A percentile compares a stretch with the other conserved stretches of the same genome.
phyloP scores from a whole-genome alignment of 495 filamentous ascomycete genomes.

The Penicillium maclennaniae region DNA sequence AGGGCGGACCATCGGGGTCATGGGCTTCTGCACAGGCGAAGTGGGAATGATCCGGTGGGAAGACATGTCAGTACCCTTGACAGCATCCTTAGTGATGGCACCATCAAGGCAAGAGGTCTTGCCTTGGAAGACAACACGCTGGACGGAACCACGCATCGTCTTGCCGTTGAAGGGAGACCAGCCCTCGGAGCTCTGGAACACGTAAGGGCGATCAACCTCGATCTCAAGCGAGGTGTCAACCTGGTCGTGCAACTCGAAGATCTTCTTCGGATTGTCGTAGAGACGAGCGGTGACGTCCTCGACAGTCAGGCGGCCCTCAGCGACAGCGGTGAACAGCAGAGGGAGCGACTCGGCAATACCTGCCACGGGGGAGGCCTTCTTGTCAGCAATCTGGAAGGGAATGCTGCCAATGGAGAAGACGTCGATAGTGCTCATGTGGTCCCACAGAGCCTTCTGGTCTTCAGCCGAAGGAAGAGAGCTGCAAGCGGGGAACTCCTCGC shows the following conservation, averaged over 20 bases:
- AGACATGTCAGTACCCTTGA: slow-evolving; percentile 73
- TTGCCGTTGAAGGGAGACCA: slow-evolving; percentile 79
- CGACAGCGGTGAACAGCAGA: slow-evolving; percentile 72
- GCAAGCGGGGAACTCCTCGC: slow-evolving; percentile 69
- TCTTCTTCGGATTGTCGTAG: slow-evolving; percentile 78
- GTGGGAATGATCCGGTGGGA: slow-evolving; percentile 56
- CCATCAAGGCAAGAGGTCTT: slow-evolving; percentile 77
- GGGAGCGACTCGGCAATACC: slow-evolving; percentile 77
- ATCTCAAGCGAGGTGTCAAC: slow-evolving; percentile 69
- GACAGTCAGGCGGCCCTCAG: slow-evolving; percentile 69
- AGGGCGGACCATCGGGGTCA: slow-evolving; percentile 41
- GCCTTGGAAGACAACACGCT: slow-evolving; percentile 74
- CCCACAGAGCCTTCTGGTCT: slow-evolving; percentile 78
- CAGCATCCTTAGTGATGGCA: slow-evolving; percentile 49
- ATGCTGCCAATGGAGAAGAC: slow-evolving; percentile 81
- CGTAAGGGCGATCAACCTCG: slow-evolving; percentile 66
- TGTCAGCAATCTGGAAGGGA: slow-evolving; percentile 70
- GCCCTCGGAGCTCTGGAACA: slow-evolving; percentile 46
- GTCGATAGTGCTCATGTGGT: slow-evolving; percentile 72
- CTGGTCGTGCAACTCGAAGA: slow-evolving; percentile 86
- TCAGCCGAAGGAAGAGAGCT: slow-evolving; percentile 61
- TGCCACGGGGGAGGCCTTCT: slow-evolving; percentile 54
- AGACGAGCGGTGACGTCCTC: slow-evolving; percentile 69
- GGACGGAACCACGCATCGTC: slow-evolving; percentile 66
- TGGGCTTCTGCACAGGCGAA: slow-evolving; percentile 53